Evolutionary conservation across 192 early-diverging fungal genomes (phyloP).

Genomic region (Paraglomus occultum): DNA sequence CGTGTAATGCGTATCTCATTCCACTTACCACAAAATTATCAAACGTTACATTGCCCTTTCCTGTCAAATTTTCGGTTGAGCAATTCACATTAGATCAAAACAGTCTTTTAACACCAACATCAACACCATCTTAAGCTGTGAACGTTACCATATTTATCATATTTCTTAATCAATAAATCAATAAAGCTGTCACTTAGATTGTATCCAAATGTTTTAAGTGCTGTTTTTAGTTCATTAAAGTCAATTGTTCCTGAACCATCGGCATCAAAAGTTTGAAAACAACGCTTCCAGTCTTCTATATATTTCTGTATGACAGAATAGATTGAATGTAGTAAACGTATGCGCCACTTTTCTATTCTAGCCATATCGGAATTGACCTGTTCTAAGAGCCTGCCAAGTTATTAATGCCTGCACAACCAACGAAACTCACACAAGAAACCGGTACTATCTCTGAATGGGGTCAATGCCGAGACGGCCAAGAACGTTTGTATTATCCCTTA

Average conservation of each 20-base stretch:
- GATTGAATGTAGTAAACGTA: too few relatives aligned
- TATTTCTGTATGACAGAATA: slow-evolving; percentile 35
- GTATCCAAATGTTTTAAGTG: slow-evolving; percentile 40
- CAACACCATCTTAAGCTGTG: too few relatives aligned
- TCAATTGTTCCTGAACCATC: slow-evolving; percentile 70
- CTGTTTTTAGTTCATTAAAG: slow-evolving; percentile 35
- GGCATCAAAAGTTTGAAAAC: slow-evolving; percentile 63
- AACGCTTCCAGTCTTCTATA: slow-evolving; percentile 69
- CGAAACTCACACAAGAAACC: too few relatives aligned
- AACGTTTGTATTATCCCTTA: too few relatives aligned
- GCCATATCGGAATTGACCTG: too few relatives aligned
- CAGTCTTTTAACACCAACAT: background rate
- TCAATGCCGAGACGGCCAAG: too few relatives aligned
- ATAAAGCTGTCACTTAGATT: slow-evolving; percentile 37
- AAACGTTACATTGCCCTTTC: slow-evolving; percentile 31
- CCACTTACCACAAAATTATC: slow-evolving; percentile 36
- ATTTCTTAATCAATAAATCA: slow-evolving; percentile 33
- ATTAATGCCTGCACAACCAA: too few relatives aligned
- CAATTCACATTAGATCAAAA: slow-evolving; percentile 26
- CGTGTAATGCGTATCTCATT: too few relatives aligned
- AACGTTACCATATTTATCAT: slow-evolving; percentile 50
- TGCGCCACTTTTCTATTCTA: too few relatives aligned
- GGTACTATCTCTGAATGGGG: too few relatives aligned
- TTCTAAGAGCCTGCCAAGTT: too few relatives aligned
- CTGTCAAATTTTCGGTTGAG: background rate